Percentiles rank a stretch among this genome's conserved stretches.
Evolutionary conservation across 2,329 filamentous ascomycete species (phyloP).

Genomic region (Colletotrichum endophyticum): DNA sequence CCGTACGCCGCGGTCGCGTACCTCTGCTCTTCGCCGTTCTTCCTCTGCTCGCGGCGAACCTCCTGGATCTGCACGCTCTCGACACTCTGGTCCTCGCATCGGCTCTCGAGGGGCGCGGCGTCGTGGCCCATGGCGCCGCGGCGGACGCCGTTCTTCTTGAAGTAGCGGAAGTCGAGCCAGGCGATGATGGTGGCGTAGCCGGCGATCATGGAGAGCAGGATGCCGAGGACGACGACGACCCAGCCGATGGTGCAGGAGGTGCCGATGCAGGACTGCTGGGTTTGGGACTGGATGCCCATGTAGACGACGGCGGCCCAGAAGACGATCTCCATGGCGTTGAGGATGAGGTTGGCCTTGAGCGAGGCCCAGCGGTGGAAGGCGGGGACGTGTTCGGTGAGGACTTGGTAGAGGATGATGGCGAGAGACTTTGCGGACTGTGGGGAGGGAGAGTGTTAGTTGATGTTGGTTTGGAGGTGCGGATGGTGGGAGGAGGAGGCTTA

Average conservation of each 20-base stretch:
- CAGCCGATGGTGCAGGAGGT: slow-evolving; percentile 14
- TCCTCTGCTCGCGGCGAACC: neutral
- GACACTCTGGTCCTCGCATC: neutral
- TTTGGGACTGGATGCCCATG: slow-evolving; percentile 18
- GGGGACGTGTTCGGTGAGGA: slow-evolving; percentile 38
- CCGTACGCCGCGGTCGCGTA: neutral
- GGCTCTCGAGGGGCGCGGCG: neutral
- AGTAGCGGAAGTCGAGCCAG: slow-evolving; percentile 7
- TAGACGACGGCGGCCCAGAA: slow-evolving; percentile 41
- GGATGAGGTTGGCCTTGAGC: slow-evolving; percentile 43
- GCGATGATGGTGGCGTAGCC: slow-evolving; percentile 6
- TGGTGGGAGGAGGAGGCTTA: neutral
- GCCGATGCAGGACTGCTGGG: slow-evolving; percentile 1
- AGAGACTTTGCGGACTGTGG: slow-evolving; percentile 40
- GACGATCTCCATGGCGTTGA: slow-evolving; percentile 44
- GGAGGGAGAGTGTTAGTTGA: neutral
- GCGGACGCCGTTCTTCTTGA: neutral
- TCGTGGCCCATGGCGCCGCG: neutral
- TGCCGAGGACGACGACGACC: slow-evolving; percentile 1
- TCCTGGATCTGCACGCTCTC: neutral
- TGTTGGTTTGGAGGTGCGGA: neutral
- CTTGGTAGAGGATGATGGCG: slow-evolving; percentile 42
- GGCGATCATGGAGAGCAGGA: slow-evolving; percentile 11
- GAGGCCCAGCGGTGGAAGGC: slow-evolving; percentile 38
- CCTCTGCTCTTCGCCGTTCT: neutral